phyloP scores from a whole-genome alignment of 1,139 yeast genomes.

The Sugiyamaella neomexicana region DNA sequence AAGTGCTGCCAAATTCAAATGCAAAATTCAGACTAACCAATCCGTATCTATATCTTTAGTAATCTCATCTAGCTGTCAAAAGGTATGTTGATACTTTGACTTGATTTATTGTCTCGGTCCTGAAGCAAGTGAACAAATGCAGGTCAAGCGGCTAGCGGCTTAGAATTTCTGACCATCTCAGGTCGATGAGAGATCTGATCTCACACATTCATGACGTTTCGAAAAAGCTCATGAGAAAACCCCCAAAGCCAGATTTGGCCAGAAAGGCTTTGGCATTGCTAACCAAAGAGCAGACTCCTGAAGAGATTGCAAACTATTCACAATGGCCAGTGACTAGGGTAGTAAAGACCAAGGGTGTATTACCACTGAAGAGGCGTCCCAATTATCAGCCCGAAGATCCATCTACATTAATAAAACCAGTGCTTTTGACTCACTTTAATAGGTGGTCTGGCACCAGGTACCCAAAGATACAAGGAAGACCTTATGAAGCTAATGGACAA shows the following conservation, averaged over 20 bases:
- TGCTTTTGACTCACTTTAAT: slow-evolving; percentile 27
- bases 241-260: slow-evolving; percentile 10
- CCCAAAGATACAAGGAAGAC: slow-evolving; percentile 15
- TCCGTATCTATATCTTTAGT: too few species aligned
- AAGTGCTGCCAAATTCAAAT: too few species aligned
- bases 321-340: slow-evolving; percentile 1
- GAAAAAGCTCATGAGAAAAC: slow-evolving; percentile 5
- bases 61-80: neutral
- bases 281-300: neutral
- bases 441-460: slow-evolving; percentile 28
- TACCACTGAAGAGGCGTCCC: slow-evolving; percentile 5
- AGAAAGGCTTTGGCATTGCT: slow-evolving; percentile 12
- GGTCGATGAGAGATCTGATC: neutral
- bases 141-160: slow-evolving; percentile 5
- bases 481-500: slow-evolving; percentile 14
- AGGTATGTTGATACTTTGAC: neutral
- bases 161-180: neutral
- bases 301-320: neutral
- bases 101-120: neutral
- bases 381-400: slow-evolving; percentile 17
- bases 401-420: slow-evolving; percentile 22
- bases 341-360: neutral
- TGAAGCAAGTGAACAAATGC: neutral
- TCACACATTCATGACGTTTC: slow-evolving; percentile 1
- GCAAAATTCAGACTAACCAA: too few species aligned